Conservation (phyloP, 441 rosid genomes). For the Rhodomyrtus psidioides region DNA sequence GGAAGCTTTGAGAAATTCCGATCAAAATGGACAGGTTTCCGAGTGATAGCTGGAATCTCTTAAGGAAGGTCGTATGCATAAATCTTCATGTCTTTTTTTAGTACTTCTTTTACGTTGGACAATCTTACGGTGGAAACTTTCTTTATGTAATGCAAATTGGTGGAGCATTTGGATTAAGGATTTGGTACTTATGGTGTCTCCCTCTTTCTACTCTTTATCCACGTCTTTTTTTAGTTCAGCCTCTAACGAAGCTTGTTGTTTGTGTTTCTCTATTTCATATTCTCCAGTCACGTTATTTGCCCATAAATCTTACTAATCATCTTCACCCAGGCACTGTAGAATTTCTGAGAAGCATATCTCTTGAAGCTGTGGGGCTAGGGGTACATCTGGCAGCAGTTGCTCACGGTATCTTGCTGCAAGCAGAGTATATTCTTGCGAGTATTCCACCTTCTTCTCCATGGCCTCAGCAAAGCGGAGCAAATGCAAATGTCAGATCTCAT, state of each 20-base stretch:
- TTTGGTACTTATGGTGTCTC: neutral
- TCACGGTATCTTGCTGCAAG: constrained; percentile 73
- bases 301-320: neutral
- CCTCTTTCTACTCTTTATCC: neutral
- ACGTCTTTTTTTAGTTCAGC: neutral
- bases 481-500: constrained; percentile 60
- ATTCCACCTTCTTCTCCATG: constrained; percentile 49
- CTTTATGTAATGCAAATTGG: neutral
- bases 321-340: constrained; percentile 67
- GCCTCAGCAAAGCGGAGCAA: constrained; percentile 33
- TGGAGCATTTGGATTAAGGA: neutral
- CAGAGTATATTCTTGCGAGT: constrained; percentile 58
- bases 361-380: constrained; percentile 96
- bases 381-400: constrained; percentile 95
- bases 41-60: neutral
- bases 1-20: neutral
- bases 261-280: neutral
- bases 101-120: neutral
- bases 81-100: neutral
- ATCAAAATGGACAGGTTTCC: neutral
- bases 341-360: constrained; percentile 87
- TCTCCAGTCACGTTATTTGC: neutral
- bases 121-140: neutral
- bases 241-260: neutral
- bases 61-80: neutral